A percentile compares a stretch with the other conserved stretches of the same genome.
phyloP scores from a whole-genome alignment of 2,329 filamentous ascomycete genomes.

The Pestalotiopsis sp. region DNA sequence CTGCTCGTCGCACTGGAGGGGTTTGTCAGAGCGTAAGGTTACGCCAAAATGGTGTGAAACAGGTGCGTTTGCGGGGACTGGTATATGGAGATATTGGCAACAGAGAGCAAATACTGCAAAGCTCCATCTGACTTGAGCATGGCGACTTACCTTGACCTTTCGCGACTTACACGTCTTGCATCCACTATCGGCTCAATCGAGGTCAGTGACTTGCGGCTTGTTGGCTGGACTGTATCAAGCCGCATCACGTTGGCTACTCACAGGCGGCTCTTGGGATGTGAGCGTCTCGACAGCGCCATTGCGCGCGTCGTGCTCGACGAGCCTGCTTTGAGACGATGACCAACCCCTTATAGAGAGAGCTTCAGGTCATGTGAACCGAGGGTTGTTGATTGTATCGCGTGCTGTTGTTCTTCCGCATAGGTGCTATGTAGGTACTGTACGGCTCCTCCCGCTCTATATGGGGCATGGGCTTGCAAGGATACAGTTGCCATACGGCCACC shows the following conservation, averaged over 20 bases:
- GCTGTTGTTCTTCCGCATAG: background rate
- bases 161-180: conserved; percentile 7
- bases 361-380: background rate
- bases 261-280: conserved; percentile 6
- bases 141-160: conserved; percentile 4
- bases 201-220: background rate
- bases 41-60: background rate
- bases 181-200: background rate
- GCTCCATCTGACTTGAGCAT: background rate
- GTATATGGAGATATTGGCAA: too few relatives aligned
- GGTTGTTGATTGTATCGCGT: background rate
- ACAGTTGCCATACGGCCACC: background rate
- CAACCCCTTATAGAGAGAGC: background rate
- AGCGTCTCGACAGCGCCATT: background rate
- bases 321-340: background rate
- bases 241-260: background rate
- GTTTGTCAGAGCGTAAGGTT: background rate
- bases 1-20: background rate
- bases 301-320: background rate
- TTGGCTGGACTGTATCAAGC: background rate
- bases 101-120: too few relatives aligned
- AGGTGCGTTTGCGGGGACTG: background rate
- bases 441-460: background rate
- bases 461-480: background rate
- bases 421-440: too few relatives aligned